phyloP scores from a whole-genome alignment of 352 stramenopile species.

The Phytophthora quininea region DNA sequence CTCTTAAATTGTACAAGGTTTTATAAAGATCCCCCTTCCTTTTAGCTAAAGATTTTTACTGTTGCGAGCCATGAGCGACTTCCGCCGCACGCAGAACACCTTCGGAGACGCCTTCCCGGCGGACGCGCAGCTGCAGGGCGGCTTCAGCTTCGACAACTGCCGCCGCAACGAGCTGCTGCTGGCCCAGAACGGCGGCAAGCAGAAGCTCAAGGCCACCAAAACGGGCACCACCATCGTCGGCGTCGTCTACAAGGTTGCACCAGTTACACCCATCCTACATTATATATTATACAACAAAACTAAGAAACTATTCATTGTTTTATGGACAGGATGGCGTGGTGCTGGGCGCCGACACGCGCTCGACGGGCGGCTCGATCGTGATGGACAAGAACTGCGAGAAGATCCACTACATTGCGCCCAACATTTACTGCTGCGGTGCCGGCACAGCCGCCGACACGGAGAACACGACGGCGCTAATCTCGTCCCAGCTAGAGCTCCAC shows the following conservation, averaged over 20 bases:
- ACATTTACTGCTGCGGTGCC: constrained; percentile 99
- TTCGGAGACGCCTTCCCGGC: constrained; percentile 74
- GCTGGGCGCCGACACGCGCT: constrained; percentile 97
- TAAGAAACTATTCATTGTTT: background rate
- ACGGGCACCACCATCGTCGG: constrained; percentile 98
- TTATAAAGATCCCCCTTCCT: constrained; percentile 33
- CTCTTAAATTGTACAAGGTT: background rate
- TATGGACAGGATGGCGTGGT: constrained; percentile 91
- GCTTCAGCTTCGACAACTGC: constrained; percentile 94
- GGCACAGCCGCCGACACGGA: constrained; percentile 98
- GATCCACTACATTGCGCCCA: constrained; percentile 99
- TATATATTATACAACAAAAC: background rate
- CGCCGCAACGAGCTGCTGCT: constrained; percentile 92
- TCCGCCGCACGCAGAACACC: constrained; percentile 81
- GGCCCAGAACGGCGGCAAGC: constrained; percentile 47
- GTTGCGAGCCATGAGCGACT: constrained; percentile 68
- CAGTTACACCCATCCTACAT: background rate
- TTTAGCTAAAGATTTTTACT: constrained; percentile 16
- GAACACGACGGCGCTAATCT: constrained; percentile 87
- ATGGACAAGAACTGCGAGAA: constrained; percentile 99
- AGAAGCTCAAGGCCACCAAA: constrained; percentile 88
- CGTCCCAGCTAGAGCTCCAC: constrained; percentile 95
- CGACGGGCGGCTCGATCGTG: constrained; percentile 92
- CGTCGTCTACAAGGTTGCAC: constrained; percentile 91
- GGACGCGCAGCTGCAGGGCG: constrained; percentile 62